phyloP scores from a whole-genome alignment of 306 rosid genomes.

The Albizia julibrissin region DNA sequence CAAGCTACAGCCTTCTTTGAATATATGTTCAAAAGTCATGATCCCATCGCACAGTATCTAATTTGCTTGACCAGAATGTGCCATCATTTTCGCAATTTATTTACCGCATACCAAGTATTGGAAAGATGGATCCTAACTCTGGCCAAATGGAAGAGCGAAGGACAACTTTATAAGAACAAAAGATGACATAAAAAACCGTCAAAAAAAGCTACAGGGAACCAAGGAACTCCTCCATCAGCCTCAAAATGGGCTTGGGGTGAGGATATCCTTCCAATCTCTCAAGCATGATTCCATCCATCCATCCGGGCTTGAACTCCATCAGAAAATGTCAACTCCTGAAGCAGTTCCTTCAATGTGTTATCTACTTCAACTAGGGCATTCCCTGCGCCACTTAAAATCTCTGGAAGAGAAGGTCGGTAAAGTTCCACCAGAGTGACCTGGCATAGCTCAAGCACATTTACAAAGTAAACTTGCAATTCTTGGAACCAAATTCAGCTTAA shows the following conservation, averaged over 20 bases:
- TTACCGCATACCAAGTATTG: background rate
- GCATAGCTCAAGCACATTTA: constrained; percentile 31
- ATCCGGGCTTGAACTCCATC: constrained; percentile 90
- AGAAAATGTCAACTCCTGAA: constrained; percentile 57
- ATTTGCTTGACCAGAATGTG: background rate
- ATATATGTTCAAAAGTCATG: background rate
- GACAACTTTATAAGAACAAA: background rate
- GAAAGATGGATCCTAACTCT: background rate
- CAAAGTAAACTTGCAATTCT: constrained; percentile 4
- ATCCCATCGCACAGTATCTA: background rate
- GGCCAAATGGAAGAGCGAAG: constrained; percentile 5
- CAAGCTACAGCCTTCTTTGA: background rate
- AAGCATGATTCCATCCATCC: constrained; percentile 89
- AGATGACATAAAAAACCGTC: constrained; percentile 5
- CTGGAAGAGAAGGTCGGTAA: constrained; percentile 66
- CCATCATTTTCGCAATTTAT: background rate
- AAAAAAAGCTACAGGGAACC: constrained; percentile 52
- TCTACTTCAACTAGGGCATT: constrained; percentile 65
- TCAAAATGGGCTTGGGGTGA: constrained; percentile 55
- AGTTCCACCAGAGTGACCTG: constrained; percentile 90
- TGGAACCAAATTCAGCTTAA: constrained; percentile 13
- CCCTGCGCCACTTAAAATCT: constrained; percentile 64
- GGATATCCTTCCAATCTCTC: constrained; percentile 69
- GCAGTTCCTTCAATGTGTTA: constrained; percentile 56
- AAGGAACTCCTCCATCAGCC: constrained; percentile 65